These are phyloP conservation scores for Leccinum cinnamomeum DNA, from an alignment of 1,284 basidiomycete species.

Conservation along the genomic window DNA sequence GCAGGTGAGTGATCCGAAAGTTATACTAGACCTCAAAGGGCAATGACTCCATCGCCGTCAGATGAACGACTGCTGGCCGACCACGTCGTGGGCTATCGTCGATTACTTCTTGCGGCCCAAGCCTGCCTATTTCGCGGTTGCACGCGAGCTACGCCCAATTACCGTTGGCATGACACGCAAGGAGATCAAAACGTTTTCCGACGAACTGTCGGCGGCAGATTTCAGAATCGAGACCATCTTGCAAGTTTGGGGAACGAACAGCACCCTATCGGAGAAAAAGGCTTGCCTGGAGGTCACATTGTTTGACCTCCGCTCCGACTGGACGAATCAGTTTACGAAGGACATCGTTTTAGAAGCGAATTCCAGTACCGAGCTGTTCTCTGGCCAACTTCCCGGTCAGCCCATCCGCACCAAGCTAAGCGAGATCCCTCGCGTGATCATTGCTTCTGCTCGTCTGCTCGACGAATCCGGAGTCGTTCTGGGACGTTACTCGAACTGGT, in stretches of 20 bases:
- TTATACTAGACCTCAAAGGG: neutral
- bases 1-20: constrained; percentile 51
- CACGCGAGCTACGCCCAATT: constrained; percentile 66
- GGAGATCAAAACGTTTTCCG: constrained; percentile 58
- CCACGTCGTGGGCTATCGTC: constrained; percentile 76
- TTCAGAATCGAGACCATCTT: constrained; percentile 67
- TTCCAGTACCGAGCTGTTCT: constrained; percentile 80
- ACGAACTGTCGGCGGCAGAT: constrained; percentile 60
- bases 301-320: constrained; percentile 67
- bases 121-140: constrained; percentile 70
- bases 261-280: constrained; percentile 56
- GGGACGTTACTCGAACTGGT: constrained; percentile 82
- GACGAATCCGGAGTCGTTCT: constrained; percentile 59
- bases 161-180: constrained; percentile 83
- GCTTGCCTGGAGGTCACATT: constrained; percentile 65
- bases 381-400: constrained; percentile 68
- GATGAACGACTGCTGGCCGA: constrained; percentile 84
- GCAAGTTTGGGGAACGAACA: constrained; percentile 86
- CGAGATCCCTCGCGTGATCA: constrained; percentile 64
- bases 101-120: constrained; percentile 80
- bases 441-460: constrained; percentile 75
- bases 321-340: constrained; percentile 52
- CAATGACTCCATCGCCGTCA: constrained; percentile 26
- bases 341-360: constrained; percentile 65
- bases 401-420: constrained; percentile 63